Percentiles rank a stretch among this genome's conserved stretches.
phyloP scores from a whole-genome alignment of 2,329 filamentous ascomycete species.

The Exophiala lecanii-corni region DNA sequence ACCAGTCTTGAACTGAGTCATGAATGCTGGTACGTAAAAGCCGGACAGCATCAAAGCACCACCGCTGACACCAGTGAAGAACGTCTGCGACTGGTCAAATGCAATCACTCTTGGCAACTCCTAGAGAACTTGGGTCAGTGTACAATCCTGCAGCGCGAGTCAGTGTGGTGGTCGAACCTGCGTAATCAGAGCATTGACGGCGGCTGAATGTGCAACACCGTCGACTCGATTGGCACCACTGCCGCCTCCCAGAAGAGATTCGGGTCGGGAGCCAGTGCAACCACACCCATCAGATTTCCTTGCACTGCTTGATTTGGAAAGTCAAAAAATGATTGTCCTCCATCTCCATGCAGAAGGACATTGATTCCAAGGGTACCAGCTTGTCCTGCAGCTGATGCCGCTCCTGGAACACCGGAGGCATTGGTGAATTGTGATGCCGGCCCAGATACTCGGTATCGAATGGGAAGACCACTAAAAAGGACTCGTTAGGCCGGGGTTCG shows the following conservation, averaged over 20 bases:
- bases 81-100: slow-evolving; percentile 50
- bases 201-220: slow-evolving; percentile 53
- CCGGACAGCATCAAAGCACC: slow-evolving; percentile 51
- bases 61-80: slow-evolving; percentile 56
- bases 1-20: slow-evolving; percentile 49
- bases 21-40: slow-evolving; percentile 56
- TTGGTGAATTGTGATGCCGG: slow-evolving; percentile 50
- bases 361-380: slow-evolving; percentile 44
- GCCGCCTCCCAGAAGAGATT: slow-evolving; percentile 56
- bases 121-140: too few species aligned
- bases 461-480: slow-evolving; percentile 43
- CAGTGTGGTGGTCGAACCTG: slow-evolving; percentile 48
- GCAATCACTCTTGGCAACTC: slow-evolving; percentile 34
- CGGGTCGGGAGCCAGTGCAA: slow-evolving; percentile 50
- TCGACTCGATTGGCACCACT: slow-evolving; percentile 50
- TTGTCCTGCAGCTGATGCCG: slow-evolving; percentile 27
- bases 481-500: too few species aligned
- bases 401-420: neutral
- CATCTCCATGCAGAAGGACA: slow-evolving; percentile 57
- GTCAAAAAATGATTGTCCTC: slow-evolving; percentile 56
- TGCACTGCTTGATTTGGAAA: slow-evolving; percentile 54
- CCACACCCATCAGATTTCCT: slow-evolving; percentile 49
- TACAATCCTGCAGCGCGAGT: too few species aligned
- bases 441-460: slow-evolving; percentile 54
- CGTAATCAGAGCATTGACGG: slow-evolving; percentile 42